Evolutionary conservation across 2,329 filamentous ascomycete species (phyloP).

Genomic region (Bertia moriformis): DNA sequence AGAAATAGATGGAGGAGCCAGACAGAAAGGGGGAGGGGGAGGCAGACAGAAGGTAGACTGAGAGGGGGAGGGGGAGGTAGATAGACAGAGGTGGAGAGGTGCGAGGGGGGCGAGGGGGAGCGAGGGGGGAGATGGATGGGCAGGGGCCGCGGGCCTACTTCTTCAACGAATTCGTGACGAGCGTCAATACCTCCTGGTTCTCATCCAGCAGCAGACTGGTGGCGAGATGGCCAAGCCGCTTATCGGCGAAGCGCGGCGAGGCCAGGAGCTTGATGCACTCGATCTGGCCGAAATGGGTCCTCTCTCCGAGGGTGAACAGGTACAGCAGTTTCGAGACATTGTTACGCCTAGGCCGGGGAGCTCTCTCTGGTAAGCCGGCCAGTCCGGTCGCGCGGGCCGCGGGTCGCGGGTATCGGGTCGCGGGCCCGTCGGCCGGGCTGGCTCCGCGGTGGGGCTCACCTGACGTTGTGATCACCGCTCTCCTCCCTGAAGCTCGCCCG

Average conservation of each 20-base stretch:
- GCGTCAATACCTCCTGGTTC: slow-evolving; percentile 91
- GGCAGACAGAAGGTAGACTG: too few relatives aligned
- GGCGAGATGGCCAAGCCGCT: slow-evolving; percentile 84
- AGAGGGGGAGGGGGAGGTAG: not conserved
- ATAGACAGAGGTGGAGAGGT: not conserved
- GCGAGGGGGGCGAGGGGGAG: too few relatives aligned
- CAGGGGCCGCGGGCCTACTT: slow-evolving; percentile 60
- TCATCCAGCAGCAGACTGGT: slow-evolving; percentile 94
- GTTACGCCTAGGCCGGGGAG: slow-evolving; percentile 63
- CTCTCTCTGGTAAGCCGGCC: slow-evolving; percentile 7
- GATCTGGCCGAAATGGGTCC: slow-evolving; percentile 97
- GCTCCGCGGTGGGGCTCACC: slow-evolving; percentile 48
- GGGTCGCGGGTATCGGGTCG: slow-evolving; percentile 1
- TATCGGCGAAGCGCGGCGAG: slow-evolving; percentile 94
- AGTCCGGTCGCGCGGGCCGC: slow-evolving; percentile 1
- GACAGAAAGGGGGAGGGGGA: too few relatives aligned
- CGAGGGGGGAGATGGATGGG: too few relatives aligned
- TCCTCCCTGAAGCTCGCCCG: slow-evolving; percentile 95
- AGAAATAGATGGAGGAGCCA: too few relatives aligned
- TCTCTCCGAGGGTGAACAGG: slow-evolving; percentile 90
- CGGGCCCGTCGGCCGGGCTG: slow-evolving; percentile 4
- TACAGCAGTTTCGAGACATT: slow-evolving; percentile 98
- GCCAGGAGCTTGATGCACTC: slow-evolving; percentile 96
- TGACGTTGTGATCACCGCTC: slow-evolving; percentile 76
- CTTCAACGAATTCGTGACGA: slow-evolving; percentile 94